Evolutionary conservation across 441 rosid genomes (phyloP), one percentile per base, ranked within the genome.

Genomic region (Adansonia gregorii): DNA sequence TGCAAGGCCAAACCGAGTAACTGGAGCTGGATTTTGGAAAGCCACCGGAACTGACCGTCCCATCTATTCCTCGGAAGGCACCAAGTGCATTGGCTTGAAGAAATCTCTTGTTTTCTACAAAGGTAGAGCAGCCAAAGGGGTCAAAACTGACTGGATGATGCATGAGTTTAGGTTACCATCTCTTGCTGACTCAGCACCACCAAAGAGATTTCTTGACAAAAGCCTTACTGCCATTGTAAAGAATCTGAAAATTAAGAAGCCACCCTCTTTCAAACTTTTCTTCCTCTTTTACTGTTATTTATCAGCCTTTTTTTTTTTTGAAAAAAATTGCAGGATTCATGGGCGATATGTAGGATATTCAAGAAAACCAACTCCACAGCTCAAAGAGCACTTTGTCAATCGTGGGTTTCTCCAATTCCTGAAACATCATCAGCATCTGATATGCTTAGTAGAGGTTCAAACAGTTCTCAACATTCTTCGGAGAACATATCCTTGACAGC

Each of bases 71-170:
- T 89, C 95, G 0, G 93, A 91, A n/a, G 96, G 95, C 7, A 83
- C 75, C 81, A 91, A 88, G 83, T 93, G 97, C 80, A 91, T 93
- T 19, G 97, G 97, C n/a, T 72, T 93, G 83, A 93, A 90, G 91
- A 93, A 93, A 81, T 93, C 97, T 15, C 89, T 93, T 7, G 96
- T 93, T 72, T 93, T 93, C 79, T 93, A 93, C 84, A 87, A 82
- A 77, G 97, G 97, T 11, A 84, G 94, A 82, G 97, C 97, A 2
- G 94, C 98, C 7, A 93, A 89, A 83, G 98, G 98, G 63, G 84
- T 88, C 82, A 94, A 94, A 87, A 94, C 98, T 7, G 98, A 94
- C 69, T 94, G 98, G 98, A 94, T 94, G 98, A 94, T 94, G 98
- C 98, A 94, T 54, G 98, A 94, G 92, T 94, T 94, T 79, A 94